Base-by-base conservation (phyloP, 495 filamentous ascomycete species). In the Penicillium alfredii region DNA sequence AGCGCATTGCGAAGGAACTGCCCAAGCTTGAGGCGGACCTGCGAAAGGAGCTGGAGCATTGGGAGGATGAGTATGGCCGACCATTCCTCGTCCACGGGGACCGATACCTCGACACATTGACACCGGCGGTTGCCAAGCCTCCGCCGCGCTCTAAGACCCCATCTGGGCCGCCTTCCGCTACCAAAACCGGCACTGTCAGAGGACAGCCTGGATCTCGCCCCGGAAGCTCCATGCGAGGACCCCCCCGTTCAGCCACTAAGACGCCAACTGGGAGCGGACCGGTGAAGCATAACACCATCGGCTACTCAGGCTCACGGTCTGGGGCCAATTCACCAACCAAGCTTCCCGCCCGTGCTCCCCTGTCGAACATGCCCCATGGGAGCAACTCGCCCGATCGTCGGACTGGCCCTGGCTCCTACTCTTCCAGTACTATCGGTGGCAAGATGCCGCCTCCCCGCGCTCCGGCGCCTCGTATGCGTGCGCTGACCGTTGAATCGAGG, bases 31-130 rank as follows among this genome's bases (percentile, higher is more conserved):
- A 88, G 35, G 70, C 71, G 0, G 88, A 97, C 7, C 68, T 99
- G 26, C 78, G 74, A 42, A 93, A 81, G 49, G 69, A 74, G 27
- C 69, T 99, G 18, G 88, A 93, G 63, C 63, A 74, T 22, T 99
- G 85, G 84, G 93, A 96, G 55, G 84, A 94, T 39, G 89, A 96
- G 42, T 94, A 86, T 53, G 88, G 89, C 20, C 77, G 88, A 24
- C 86, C 89, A 13, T 96, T 97, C 70, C 67, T 90, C 24, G 87
- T 99, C 20, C 86, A 88, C 42, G 92, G 92, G 18, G 81, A 94
- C 43, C 72, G 85, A 47, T 99, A 97, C 52, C 68, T 93, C 27
- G 86, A 94, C 44, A 68, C 81, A 38, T 65, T 93, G 19, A 80
- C 82, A 41, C 70, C 74, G 11, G 71, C 77, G 8, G 69, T 74